A percentile compares a stretch with the other conserved stretches of the same genome.
Conservation (phyloP, 768 basidiomycete genomes). For the Pleurotus tuber-regium region DNA sequence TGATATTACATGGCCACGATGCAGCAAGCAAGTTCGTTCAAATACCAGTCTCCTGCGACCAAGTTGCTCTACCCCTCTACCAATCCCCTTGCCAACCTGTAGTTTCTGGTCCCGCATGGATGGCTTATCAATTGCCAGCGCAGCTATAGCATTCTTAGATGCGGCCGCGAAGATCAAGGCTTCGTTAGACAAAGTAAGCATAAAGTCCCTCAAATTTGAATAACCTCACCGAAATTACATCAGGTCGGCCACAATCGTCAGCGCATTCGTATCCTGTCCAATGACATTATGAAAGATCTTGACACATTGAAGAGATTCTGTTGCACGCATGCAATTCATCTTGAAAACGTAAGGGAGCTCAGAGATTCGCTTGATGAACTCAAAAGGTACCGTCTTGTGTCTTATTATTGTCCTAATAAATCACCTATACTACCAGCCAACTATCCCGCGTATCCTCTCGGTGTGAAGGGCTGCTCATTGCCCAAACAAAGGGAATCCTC, state of each 20-base stretch:
- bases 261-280: neutral
- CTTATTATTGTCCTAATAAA: neutral
- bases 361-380: neutral
- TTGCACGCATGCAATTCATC: neutral
- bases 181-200: neutral
- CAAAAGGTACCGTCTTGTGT: neutral
- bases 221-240: no score
- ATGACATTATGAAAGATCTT: neutral
- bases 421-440: neutral
- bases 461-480: neutral
- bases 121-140: neutral
- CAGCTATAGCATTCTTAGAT: neutral
- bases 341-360: neutral
- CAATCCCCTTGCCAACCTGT: no score
- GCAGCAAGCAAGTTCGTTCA: no score
- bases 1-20: no score
- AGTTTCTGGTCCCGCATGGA: no score
- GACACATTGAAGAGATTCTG: neutral
- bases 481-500: neutral
- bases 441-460: neutral
- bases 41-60: no score
- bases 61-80: no score
- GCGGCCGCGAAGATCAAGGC: neutral
- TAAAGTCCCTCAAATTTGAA: no score
- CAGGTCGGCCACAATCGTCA: neutral